These are phyloP conservation scores for Penicillium goetzii DNA, from an alignment of 495 filamentous ascomycete genomes.

Conservation along the genomic window DNA sequence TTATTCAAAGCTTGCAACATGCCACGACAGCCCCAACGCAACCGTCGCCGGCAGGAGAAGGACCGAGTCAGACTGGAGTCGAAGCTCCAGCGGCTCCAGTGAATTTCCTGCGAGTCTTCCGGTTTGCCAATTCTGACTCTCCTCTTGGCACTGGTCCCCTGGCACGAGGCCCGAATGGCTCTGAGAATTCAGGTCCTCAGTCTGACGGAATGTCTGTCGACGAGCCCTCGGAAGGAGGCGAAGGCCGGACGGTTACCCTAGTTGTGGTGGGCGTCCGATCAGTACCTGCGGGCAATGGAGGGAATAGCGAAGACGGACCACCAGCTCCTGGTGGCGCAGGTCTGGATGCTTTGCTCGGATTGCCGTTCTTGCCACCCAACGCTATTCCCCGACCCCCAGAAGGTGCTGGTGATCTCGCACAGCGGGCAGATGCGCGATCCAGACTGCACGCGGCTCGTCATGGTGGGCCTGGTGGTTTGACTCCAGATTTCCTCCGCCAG, in stretches of 20 bases:
- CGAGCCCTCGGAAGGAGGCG: slow-evolving; percentile 51
- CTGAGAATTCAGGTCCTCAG: slow-evolving; percentile 21
- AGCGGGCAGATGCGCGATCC: slow-evolving; percentile 49
- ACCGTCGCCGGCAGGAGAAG: slow-evolving; percentile 38
- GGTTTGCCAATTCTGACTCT: slow-evolving; percentile 57
- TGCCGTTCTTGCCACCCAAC: slow-evolving; percentile 64
- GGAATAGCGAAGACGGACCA: slow-evolving; percentile 49
- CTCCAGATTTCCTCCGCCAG: slow-evolving; percentile 55
- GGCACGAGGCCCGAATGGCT: slow-evolving; percentile 25
- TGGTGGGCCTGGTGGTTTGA: slow-evolving; percentile 52
- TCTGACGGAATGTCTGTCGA: slow-evolving; percentile 45
- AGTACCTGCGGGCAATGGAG: slow-evolving; percentile 58
- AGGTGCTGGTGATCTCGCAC: slow-evolving; percentile 33
- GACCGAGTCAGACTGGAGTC: slow-evolving; percentile 30
- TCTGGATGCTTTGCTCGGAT: slow-evolving; percentile 51
- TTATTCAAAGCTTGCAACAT: slow-evolving; percentile 60
- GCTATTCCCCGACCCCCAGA: slow-evolving; percentile 50
- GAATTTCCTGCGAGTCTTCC: slow-evolving; percentile 64
- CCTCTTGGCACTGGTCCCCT: slow-evolving; percentile 25
- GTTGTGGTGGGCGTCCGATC: slow-evolving; percentile 76
- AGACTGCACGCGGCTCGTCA: slow-evolving; percentile 55
- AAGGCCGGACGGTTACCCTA: slow-evolving; percentile 67
- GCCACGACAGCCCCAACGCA: slow-evolving; percentile 52
- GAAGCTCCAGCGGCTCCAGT: slow-evolving; percentile 51
- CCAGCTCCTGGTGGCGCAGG: slow-evolving; percentile 44